Conservation (phyloP, 2,329 filamentous ascomycete species). For the Fusarium nanum region DNA sequence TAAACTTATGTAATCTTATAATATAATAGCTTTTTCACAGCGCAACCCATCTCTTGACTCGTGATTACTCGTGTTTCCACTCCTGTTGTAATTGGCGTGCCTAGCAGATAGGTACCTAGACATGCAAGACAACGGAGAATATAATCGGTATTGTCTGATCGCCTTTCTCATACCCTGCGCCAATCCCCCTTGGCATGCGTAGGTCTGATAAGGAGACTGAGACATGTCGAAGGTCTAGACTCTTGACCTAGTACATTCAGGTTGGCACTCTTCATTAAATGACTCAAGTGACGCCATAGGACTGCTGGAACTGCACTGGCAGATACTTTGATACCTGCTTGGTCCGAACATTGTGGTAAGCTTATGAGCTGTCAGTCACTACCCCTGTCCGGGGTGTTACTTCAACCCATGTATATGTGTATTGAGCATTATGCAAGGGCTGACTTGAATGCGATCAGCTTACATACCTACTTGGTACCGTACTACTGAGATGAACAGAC, state of each 20-base stretch:
- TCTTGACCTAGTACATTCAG: neutral
- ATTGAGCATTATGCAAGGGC: constrained; percentile 1
- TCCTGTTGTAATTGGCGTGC: neutral
- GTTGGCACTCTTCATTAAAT: constrained; percentile 16
- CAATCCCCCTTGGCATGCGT: neutral
- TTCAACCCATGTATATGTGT: constrained; percentile 7
- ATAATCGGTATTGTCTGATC: constrained; percentile 11
- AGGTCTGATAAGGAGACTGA: neutral
- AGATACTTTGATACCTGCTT: neutral
- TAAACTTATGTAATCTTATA: constrained; percentile 13
- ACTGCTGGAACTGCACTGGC: constrained; percentile 3
- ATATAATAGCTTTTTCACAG: neutral
- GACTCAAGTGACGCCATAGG: constrained; percentile 16
- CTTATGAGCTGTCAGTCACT: constrained; percentile 3
- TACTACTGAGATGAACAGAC: neutral
- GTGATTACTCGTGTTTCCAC: constrained; percentile 9
- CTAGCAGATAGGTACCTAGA: neutral
- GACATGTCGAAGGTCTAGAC: constrained; percentile 24
- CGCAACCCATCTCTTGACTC: neutral
- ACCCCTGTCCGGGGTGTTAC: neutral
- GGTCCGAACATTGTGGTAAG: neutral
- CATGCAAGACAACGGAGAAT: constrained; percentile 17
- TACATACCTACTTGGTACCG: neutral
- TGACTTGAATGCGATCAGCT: neutral
- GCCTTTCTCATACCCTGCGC: neutral